These are phyloP conservation scores for Cryptosporidium canis DNA, from an alignment of 169 alveolate genomes.

Conservation along the genomic window DNA sequence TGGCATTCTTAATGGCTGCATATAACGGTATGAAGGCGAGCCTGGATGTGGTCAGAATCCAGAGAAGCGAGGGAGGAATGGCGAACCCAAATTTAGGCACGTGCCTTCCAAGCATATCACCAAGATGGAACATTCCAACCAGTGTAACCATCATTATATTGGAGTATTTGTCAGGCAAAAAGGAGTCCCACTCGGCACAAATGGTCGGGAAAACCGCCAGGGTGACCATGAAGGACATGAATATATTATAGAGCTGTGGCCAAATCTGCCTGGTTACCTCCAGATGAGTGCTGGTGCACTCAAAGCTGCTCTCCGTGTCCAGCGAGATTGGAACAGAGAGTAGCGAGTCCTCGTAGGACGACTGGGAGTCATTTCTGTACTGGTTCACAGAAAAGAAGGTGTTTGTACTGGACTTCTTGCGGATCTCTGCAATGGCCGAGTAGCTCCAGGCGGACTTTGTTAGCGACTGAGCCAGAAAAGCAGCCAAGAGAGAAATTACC, in stretches of 20 bases:
- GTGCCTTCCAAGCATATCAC: conserved; percentile 67
- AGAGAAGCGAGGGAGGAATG: conserved; percentile 61
- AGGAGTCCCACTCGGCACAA: conserved; percentile 44
- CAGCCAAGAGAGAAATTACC: conserved; percentile 34
- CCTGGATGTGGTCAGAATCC: conserved; percentile 65
- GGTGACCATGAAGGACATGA: conserved; percentile 67
- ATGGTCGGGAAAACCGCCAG: conserved; percentile 64
- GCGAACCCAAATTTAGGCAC: conserved; percentile 38
- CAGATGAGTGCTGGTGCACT: conserved; percentile 12
- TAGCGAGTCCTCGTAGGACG: conserved; percentile 45
- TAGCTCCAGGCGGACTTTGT: conserved; percentile 64
- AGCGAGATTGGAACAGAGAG: conserved; percentile 45
- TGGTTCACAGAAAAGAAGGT: not conserved
- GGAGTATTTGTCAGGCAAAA: conserved; percentile 36
- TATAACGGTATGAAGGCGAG: conserved; percentile 59
- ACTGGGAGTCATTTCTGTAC: conserved; percentile 9
- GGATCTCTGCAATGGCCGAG: conserved; percentile 64
- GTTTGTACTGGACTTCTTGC: conserved; percentile 3
- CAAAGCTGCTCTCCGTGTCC: conserved; percentile 38
- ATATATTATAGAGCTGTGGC: conserved; percentile 70
- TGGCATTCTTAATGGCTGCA: conserved; percentile 33
- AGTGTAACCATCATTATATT: conserved; percentile 13
- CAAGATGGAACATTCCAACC: conserved; percentile 68
- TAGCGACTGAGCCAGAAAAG: conserved; percentile 55
- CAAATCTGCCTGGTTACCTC: conserved; percentile 69